Conservation (phyloP, 2,329 filamentous ascomycete species). For the Epichloe gansuensis region DNA sequence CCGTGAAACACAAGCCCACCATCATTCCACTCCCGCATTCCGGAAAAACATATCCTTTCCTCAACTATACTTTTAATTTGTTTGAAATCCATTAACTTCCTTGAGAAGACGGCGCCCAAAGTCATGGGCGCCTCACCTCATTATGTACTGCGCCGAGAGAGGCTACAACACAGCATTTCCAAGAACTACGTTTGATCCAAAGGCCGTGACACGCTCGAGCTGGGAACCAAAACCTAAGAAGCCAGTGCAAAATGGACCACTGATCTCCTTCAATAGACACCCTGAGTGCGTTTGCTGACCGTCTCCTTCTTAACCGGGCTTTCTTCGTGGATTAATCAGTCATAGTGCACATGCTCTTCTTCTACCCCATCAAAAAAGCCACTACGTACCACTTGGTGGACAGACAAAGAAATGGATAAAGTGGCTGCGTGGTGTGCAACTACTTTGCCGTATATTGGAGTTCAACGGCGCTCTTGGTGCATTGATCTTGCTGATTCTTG, state of each 20-base stretch:
- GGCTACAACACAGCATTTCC: slow-evolving; percentile 40
- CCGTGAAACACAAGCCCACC: slow-evolving; percentile 2
- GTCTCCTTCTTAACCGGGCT: background rate
- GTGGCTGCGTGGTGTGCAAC: slow-evolving; percentile 54
- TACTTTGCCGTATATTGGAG: slow-evolving; percentile 54
- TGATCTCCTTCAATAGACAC: slow-evolving; percentile 74
- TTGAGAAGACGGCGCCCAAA: background rate
- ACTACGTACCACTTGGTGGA: slow-evolving; percentile 54
- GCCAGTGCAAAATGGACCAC: slow-evolving; percentile 58
- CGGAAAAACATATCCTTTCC: background rate
- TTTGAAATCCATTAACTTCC: background rate
- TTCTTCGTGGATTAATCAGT: background rate
- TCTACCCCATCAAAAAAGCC: slow-evolving; percentile 47
- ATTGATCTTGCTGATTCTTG: slow-evolving; percentile 64
- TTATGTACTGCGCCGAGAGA: slow-evolving; percentile 55
- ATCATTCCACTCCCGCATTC: background rate
- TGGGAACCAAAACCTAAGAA: slow-evolving; percentile 50
- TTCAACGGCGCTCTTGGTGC: slow-evolving; percentile 59
- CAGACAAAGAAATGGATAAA: slow-evolving; percentile 61
- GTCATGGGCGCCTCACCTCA: slow-evolving; percentile 33
- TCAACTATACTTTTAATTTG: background rate
- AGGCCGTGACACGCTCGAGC: slow-evolving; percentile 71
- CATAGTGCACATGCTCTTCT: slow-evolving; percentile 45
- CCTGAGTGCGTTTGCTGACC: slow-evolving; percentile 53
- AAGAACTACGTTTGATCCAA: slow-evolving; percentile 64